These are phyloP conservation scores for Amanita muscaria DNA, from an alignment of 768 basidiomycete genomes.

Conservation along the genomic window DNA sequence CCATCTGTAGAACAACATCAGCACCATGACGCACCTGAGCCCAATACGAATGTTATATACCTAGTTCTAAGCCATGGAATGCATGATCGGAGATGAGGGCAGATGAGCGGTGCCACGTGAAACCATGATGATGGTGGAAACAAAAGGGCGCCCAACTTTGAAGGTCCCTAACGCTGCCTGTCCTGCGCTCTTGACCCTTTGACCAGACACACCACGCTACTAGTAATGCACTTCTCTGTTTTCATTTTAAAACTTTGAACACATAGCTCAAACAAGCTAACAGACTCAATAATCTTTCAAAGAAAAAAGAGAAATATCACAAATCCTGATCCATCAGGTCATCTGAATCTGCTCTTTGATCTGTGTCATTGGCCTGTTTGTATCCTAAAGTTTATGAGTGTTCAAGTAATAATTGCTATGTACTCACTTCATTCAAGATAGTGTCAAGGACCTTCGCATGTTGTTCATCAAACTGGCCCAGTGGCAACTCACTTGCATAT, in stretches of 20 bases:
- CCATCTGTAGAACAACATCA: constrained; percentile 3
- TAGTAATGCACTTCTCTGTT: constrained; percentile 3
- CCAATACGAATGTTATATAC: constrained; percentile 1
- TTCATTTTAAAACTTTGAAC: neutral
- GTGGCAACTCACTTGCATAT: constrained; percentile 2
- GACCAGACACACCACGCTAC: too few relatives aligned
- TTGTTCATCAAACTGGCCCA: constrained; percentile 5
- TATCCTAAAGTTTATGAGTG: neutral
- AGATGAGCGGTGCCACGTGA: constrained; percentile 1
- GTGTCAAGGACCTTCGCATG: neutral
- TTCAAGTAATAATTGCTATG: neutral
- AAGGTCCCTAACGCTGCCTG: too few relatives aligned
- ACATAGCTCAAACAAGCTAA: neutral
- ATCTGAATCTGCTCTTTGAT: neutral
- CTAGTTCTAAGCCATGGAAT: constrained; percentile 3
- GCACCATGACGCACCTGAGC: neutral
- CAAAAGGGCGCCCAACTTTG: too few relatives aligned
- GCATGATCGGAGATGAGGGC: neutral
- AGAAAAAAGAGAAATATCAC: neutral
- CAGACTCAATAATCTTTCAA: neutral
- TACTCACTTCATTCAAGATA: constrained; percentile 4
- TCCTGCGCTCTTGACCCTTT: too few relatives aligned
- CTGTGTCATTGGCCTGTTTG: neutral
- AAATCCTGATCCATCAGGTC: neutral
- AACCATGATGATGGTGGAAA: neutral